These are phyloP conservation scores for Lentinula edodes DNA, from an alignment of 768 basidiomycete genomes.

Conservation along the genomic window DNA sequence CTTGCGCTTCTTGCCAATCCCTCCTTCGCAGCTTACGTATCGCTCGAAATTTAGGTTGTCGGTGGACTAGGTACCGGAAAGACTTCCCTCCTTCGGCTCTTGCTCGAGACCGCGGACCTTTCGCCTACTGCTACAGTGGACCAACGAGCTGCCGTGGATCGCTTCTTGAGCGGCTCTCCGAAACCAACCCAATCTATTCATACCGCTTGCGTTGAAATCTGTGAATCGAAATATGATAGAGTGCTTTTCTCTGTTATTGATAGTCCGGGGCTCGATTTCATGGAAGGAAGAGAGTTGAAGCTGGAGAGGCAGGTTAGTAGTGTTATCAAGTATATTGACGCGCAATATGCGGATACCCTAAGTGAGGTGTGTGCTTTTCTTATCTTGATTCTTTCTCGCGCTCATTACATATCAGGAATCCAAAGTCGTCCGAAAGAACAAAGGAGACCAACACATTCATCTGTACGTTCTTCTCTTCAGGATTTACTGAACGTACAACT, in stretches of 20 bases:
- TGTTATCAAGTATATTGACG: conserved; percentile 74
- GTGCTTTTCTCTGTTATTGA: conserved; percentile 78
- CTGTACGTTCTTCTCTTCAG: conserved; percentile 45
- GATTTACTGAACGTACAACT: conserved; percentile 7
- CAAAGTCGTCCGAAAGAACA: conserved; percentile 82
- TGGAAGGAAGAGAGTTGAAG: conserved; percentile 64
- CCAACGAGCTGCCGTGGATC: conserved; percentile 59
- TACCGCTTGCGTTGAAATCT: conserved; percentile 73
- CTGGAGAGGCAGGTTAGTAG: conserved; percentile 74
- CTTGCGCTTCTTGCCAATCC: conserved; percentile 7
- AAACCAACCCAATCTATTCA: conserved; percentile 61
- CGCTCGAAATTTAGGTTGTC: conserved; percentile 48
- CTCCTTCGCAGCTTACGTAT: neutral
- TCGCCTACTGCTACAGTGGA: conserved; percentile 73
- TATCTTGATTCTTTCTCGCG: neutral
- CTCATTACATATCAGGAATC: conserved; percentile 46
- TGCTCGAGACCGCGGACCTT: conserved; percentile 81
- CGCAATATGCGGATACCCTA: conserved; percentile 82
- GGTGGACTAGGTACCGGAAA: conserved; percentile 82
- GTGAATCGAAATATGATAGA: conserved; percentile 78
- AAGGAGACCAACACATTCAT: conserved; percentile 87
- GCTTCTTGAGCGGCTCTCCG: conserved; percentile 56
- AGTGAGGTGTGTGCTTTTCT: conserved; percentile 53
- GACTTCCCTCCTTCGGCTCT: conserved; percentile 72
- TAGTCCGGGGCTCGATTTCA: conserved; percentile 80